phyloP scores from a whole-genome alignment of 805 yeast genomes.

The Myxozyma nipponensis region DNA sequence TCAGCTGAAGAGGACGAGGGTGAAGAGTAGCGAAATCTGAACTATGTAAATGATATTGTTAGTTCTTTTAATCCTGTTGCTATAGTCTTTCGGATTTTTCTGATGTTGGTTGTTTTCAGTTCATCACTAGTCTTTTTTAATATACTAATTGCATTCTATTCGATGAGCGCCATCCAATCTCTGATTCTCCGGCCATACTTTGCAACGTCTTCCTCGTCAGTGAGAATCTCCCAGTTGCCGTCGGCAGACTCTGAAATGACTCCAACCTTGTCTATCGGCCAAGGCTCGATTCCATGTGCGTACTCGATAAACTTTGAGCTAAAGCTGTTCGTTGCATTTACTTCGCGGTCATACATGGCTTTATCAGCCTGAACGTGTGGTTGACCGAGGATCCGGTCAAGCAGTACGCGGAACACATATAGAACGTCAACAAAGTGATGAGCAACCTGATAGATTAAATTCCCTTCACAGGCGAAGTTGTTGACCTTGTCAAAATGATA shows the following conservation, averaged over 20 bases:
- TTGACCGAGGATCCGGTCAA: neutral
- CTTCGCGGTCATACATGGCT: slow-evolving; percentile 1
- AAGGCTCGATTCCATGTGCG: slow-evolving; percentile 12
- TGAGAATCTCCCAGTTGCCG: slow-evolving; percentile 13
- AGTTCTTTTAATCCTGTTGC: too few relatives aligned
- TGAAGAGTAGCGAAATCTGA: too few relatives aligned
- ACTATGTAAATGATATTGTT: too few relatives aligned
- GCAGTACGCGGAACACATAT: slow-evolving; percentile 8
- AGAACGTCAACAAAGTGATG: slow-evolving; percentile 16
- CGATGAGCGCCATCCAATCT: slow-evolving; percentile 7
- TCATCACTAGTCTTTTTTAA: neutral
- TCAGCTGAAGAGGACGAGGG: slow-evolving; percentile 3
- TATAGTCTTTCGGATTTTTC: neutral
- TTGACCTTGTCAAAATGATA: slow-evolving; percentile 21
- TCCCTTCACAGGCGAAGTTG: slow-evolving; percentile 4
- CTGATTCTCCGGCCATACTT: slow-evolving; percentile 7
- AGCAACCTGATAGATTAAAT: slow-evolving; percentile 2
- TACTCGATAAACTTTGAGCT: slow-evolving; percentile 16
- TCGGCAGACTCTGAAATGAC: slow-evolving; percentile 2
- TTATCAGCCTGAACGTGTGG: slow-evolving; percentile 1
- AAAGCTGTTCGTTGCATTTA: slow-evolving; percentile 1
- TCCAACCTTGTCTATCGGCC: slow-evolving; percentile 11
- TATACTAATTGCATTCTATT: neutral
- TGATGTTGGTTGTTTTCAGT: neutral
- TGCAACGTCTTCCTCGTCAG: slow-evolving; percentile 13